Percentiles rank a stretch among this genome's conserved stretches.
Conservation (phyloP, 2,329 filamentous ascomycete genomes). For the Parascedosporium putredinis region DNA sequence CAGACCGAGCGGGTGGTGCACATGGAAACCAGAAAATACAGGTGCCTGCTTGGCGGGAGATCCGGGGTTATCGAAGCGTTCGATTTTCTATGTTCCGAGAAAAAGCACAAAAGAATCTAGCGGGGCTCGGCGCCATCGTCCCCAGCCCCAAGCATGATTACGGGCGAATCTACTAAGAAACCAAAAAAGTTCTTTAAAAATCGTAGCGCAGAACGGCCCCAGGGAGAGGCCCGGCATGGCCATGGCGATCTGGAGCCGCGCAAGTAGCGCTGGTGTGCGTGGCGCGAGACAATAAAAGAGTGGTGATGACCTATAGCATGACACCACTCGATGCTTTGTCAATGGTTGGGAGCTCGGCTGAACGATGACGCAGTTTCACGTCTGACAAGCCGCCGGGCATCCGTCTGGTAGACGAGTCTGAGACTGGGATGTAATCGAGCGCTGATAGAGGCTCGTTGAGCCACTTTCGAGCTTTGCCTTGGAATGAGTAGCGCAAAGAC, state of each 20-base stretch:
- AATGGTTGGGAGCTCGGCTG: background rate
- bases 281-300: too few species aligned
- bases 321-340: background rate
- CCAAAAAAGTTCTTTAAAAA: too few species aligned
- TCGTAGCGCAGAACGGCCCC: too few species aligned
- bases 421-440: background rate
- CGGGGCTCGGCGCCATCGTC: background rate
- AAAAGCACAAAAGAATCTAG: background rate
- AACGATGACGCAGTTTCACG: slow-evolving; percentile 2
- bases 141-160: too few species aligned
- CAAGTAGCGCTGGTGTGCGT: too few species aligned
- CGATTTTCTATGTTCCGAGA: background rate
- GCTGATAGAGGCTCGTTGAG: background rate
- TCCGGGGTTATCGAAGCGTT: background rate
- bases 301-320: too few species aligned
- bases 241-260: too few species aligned
- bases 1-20: background rate
- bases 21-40: background rate
- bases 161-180: too few species aligned
- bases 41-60: background rate
- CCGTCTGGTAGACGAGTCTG: background rate
- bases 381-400: background rate
- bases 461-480: background rate
- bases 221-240: too few species aligned
- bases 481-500: background rate